A percentile compares a stretch with the other conserved stretches of the same genome.
Conservation (phyloP, 2,329 filamentous ascomycete genomes). For the Pestalotiopsis sp. region DNA sequence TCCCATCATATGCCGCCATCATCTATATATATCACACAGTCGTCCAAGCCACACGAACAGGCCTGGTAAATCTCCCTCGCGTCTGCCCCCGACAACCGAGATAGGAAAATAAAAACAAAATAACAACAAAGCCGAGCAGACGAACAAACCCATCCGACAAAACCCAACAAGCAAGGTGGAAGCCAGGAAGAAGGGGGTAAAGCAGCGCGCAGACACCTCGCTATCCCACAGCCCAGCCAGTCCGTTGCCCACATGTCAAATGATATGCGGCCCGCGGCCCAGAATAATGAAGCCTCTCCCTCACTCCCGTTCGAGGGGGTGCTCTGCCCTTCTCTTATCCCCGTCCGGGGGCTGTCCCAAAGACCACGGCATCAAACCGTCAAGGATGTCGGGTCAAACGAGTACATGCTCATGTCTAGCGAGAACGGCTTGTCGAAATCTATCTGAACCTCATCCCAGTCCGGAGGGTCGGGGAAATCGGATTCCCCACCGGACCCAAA, state of each 20-base stretch:
- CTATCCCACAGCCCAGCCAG: slow-evolving; percentile 15
- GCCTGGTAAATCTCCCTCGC: no score
- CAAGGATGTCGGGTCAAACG: slow-evolving; percentile 33
- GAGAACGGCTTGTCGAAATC: slow-evolving; percentile 56
- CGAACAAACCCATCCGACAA: no score
- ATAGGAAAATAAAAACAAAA: no score
- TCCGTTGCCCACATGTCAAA: slow-evolving; percentile 5
- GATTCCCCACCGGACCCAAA: slow-evolving; percentile 38
- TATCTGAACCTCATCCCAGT: slow-evolving; percentile 52
- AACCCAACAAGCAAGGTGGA: no score
- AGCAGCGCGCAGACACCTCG: no score
- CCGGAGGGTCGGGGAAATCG: slow-evolving; percentile 21
- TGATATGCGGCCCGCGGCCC: neutral
- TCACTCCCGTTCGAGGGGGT: neutral
- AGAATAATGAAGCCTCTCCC: neutral
- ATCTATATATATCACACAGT: no score
- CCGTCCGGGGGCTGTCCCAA: neutral
- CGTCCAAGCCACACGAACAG: no score
- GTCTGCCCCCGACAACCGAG: no score
- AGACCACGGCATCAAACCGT: neutral
- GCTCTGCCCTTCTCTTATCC: neutral
- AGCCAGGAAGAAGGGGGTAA: no score
- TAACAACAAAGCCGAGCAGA: no score
- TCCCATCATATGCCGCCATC: no score
- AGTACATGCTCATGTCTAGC: slow-evolving; percentile 50